Evolutionary conservation across 352 stramenopile genomes (phyloP), one percentile per base, ranked within the genome.

Genomic region (Phytophthora europaea): DNA sequence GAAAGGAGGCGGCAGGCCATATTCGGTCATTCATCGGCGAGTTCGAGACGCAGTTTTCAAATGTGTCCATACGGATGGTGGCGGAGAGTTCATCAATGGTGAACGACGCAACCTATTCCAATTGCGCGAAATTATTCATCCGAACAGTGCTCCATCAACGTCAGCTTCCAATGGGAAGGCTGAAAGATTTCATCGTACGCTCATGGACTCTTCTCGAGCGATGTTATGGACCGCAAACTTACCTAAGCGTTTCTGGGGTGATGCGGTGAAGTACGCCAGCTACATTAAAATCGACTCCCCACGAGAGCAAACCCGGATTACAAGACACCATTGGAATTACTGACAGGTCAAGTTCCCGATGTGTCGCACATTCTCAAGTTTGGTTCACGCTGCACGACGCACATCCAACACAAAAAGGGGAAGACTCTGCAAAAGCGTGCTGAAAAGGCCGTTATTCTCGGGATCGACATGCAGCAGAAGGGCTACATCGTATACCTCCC

Each of bases 31-130:
- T 67, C 23, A 10, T 66, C 15, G 13, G 43, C 3, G 48, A 67
- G 16, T 58, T 67, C 16, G 12, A 67, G 34, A 20, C 28, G 8
- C 60, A 60, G 22, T 51, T n/a, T 23, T 66, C n/a, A 58, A 66
- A 31, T 26, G 54, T 4, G 4, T 66, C n/a, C 45, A 45, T 20
- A 66, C 26, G 0, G 28, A 66, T 51, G 31, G 26, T 7, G 59
- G 59, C 5, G n/a, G 33, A 33, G 48, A 67, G 18, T 59, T 67
- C 16, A 6, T 59, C 6, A 52, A 16, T 31, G 10, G 12, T 18
- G 16, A 52, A 6, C 31, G 59, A 9, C n/a, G 26, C 5, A 20
- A 53, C 8, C 54, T 61, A 13, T 28, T 38, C 53, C 18, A 52
- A 23, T 6, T 15, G 1, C 53, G 53, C 16, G 36, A 20, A 7